Evolutionary conservation across 2,329 filamentous ascomycete genomes (phyloP), one percentile per base, ranked within the genome.

Genomic region (Pseudogymnoascus sp.): DNA sequence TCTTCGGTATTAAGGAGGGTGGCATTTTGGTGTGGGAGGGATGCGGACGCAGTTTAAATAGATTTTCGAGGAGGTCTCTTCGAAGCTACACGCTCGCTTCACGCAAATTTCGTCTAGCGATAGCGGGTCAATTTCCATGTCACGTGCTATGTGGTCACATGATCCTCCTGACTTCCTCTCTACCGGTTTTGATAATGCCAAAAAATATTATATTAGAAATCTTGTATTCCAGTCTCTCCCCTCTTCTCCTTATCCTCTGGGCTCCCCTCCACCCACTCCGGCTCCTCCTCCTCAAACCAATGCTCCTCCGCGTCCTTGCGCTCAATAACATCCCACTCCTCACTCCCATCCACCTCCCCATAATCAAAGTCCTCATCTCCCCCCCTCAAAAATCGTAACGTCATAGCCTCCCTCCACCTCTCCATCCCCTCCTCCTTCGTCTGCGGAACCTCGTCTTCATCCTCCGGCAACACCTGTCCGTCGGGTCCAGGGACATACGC

Each of bases 271-370:
- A 68, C 61, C 68, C 70, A 73, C 54, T 67, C 65, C 22, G 70
- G 70, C 61, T 72, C 70, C 63, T 73, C 71, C 16, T 71, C 70
- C 14, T 73, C 70, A 69, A 73, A 73, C 69, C 69, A 73, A 58
- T 61, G 65, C 41, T 73, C 71, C 61, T 72, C 70, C 35, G 64
- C 67, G 61, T 73, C 71, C 57, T 64, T 64, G 22, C 66, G 63
- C 59, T 72, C 71, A 37, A 73, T 65, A 41, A 65, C 65, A 65
- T 73, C 71, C 58, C 61, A 70, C 25, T 71, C 70, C 8, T 70
- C 69, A 61, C 64, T 69, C 43, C 67, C 66, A 67, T 73, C 71
- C 16, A 73, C 66, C 18, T 54, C 43, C 33, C 59, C 60, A 61
- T 73, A 73, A 39, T 72, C 66, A 63, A 73, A 72, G 43, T 73